Evolutionary conservation across 2,329 filamentous ascomycete genomes (phyloP), one percentile per base, ranked within the genome.

Genomic region (Hypomyces perniciosus): DNA sequence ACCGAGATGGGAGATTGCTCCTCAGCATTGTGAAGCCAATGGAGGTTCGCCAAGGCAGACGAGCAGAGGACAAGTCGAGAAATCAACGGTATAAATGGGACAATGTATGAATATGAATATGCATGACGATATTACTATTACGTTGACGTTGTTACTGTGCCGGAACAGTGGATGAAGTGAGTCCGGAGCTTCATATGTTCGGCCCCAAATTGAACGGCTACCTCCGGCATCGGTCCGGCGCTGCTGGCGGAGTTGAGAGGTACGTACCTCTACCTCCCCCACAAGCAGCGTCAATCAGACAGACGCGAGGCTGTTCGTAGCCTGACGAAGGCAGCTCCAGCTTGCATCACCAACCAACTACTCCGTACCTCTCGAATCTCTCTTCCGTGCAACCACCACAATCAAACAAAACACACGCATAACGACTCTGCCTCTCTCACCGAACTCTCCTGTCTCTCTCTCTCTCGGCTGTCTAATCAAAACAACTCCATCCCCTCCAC

Each of bases 1-100:
- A 68, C 51, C 69, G 69, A 53, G 65, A 58, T 13, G 43, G 38
- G 8, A 62, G 56, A 12, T 68, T 56, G 35, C 68, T 65, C 68
- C 73, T 76, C 56, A 62, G 38, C 53, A 56, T 55, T 26, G 28
- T 8, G 62, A 46, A 50, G 20, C 20, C 20, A 20, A 20, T 20
- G 20, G 20, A 20, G 20, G 3, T 20, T 20, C 20, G 20, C 20
- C 20, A 20, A 20, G 20, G 20, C 20, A 20, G 20, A 20, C 2
- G 20, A 20, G 3, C 20, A 20, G 20, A 20, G 20, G 20, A 20
- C 20, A 20, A 20, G 20, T 20, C 20, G 20, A 20, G 20, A 20
- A 20, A 20, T 20, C 20, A 20, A 20, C 20, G 20, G 3, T 3
- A 3, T 20, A 20, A 20, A 20, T 20, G 20, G 20, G 20, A 20